Base-by-base conservation (phyloP, 2,329 filamentous ascomycete species). In the Fusarium nematophilum region DNA sequence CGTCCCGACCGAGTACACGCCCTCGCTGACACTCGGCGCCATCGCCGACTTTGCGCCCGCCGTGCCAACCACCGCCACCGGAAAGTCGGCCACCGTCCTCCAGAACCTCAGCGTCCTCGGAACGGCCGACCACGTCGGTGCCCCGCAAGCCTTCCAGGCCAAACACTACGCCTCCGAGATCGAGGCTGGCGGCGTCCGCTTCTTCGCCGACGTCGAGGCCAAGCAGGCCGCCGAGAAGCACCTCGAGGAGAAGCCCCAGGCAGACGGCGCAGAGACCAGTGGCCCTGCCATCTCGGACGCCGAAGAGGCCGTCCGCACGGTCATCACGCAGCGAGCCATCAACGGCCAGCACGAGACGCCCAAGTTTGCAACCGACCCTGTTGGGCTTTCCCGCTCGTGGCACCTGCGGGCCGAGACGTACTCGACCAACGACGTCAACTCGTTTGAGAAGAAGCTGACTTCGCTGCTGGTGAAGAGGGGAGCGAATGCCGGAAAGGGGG, bases 391-490 rank as follows among this genome's bases (percentile, higher is more conserved):
- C 34, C 70, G 73, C 50, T 70, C 71, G 58, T 75, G 73, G 71
- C 76, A 78, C 38, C 56, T 78, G 51, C 69, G 75, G 48, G 68
- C 74, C 11, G 72, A 73, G 59, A 76, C 76, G 36, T 80, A 78
- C 62, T 62, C 63, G 15, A 56, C 55, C 11, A 65, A 58, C 38
- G 71, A 78, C 25, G 69, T 73, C 40, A 69, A 72, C 44, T 69
- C 64, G 31, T 80, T 80, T 51, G 73, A 79, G 71, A 70, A 59
- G 23, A 80, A 79, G 72, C 50, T 79, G 39, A 60, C 64, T 33
- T 70, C 73, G 42, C 53, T 78, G 55, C 39, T 73, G 53, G 62
- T 37, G 15, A 68, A 57, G 54, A 66, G 55, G 40, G 42, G 65
- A 10, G 10, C 49, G 26, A 27, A 56, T 44, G 56, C 63, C 39